Evolutionary conservation across 179 eudicot species (phyloP).

Genomic region (Beta macrorhiza): DNA sequence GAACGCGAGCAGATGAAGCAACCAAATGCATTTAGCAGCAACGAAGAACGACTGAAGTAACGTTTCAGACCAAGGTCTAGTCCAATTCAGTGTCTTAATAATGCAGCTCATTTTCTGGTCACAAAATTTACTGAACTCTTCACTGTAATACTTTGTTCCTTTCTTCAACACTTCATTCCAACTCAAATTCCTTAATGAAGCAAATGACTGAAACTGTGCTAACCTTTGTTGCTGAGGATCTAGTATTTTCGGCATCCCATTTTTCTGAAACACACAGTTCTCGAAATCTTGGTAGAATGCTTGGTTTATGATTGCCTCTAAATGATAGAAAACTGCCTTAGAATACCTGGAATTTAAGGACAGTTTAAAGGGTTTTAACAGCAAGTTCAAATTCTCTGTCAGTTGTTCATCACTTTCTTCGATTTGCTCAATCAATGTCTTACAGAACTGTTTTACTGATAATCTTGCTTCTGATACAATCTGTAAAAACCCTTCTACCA

Average conservation of each 20-base stretch:
- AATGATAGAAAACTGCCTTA: slow-evolving; percentile 66
- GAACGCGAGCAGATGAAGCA: slow-evolving; percentile 89
- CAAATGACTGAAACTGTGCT: slow-evolving; percentile 67
- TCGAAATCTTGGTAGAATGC: slow-evolving; percentile 81
- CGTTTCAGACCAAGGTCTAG: slow-evolving; percentile 86
- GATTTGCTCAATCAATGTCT: slow-evolving; percentile 50
- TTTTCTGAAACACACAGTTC: slow-evolving; percentile 67
- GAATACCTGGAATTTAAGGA: slow-evolving; percentile 60
- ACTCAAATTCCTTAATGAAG: slow-evolving; percentile 66
- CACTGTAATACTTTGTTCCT: slow-evolving; percentile 89
- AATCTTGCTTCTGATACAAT: slow-evolving; percentile 85
- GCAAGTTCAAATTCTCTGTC: slow-evolving; percentile 50
- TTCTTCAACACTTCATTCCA: slow-evolving; percentile 88
- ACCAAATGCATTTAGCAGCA: slow-evolving; percentile 91
- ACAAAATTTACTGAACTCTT: slow-evolving; percentile 84
- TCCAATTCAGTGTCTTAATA: slow-evolving; percentile 60
- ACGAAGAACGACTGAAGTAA: slow-evolving; percentile 92
- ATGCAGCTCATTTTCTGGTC: slow-evolving; percentile 91
- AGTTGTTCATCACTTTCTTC: slow-evolving; percentile 59
- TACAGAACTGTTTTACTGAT: slow-evolving; percentile 83
- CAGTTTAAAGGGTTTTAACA: slow-evolving; percentile 77
- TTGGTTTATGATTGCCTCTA: slow-evolving; percentile 85
- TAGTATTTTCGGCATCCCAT: slow-evolving; percentile 66
- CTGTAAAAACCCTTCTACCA: slow-evolving; percentile 93
- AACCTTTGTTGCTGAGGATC: slow-evolving; percentile 71